Percentiles rank a stretch among this genome's conserved stretches.
These are phyloP conservation scores for Amanita molliuscula DNA, from an alignment of 768 basidiomycete genomes.

Conservation along the genomic window DNA sequence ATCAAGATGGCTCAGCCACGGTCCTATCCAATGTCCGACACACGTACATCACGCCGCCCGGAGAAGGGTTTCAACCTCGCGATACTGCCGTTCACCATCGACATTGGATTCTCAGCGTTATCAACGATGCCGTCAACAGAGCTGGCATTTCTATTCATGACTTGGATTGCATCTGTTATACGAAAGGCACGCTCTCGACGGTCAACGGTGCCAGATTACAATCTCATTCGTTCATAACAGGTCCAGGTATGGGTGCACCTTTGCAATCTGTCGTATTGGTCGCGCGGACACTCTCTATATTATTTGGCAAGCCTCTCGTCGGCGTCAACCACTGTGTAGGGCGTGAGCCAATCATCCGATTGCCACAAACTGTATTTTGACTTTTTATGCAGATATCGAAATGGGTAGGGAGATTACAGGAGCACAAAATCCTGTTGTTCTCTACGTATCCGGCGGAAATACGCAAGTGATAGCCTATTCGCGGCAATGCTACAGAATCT, in stretches of 20 bases:
- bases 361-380: neutral
- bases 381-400: slow-evolving; percentile 70
- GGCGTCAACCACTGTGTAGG: slow-evolving; percentile 99
- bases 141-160: slow-evolving; percentile 66
- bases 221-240: slow-evolving; percentile 26
- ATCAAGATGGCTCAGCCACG: slow-evolving; percentile 54
- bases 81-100: slow-evolving; percentile 96
- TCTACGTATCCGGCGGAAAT: slow-evolving; percentile 98
- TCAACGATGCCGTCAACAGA: slow-evolving; percentile 62
- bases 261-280: slow-evolving; percentile 91
- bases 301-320: slow-evolving; percentile 86
- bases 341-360: slow-evolving; percentile 44
- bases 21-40: slow-evolving; percentile 92
- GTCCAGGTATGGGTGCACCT: slow-evolving; percentile 99
- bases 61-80: slow-evolving; percentile 92
- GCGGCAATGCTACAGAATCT: slow-evolving; percentile 93
- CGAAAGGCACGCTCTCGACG: slow-evolving; percentile 52
- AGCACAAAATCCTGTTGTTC: slow-evolving; percentile 89
- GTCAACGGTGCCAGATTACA: neutral
- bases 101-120: slow-evolving; percentile 80
- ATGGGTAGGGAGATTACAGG: slow-evolving; percentile 95
- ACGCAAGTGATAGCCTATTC: slow-evolving; percentile 99
- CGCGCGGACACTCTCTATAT: slow-evolving; percentile 79
- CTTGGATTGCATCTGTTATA: slow-evolving; percentile 92
- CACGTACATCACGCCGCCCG: slow-evolving; percentile 98